Evolutionary conservation across 2,329 filamentous ascomycete genomes (phyloP).

Genomic region (Aspergillus ochraceus): DNA sequence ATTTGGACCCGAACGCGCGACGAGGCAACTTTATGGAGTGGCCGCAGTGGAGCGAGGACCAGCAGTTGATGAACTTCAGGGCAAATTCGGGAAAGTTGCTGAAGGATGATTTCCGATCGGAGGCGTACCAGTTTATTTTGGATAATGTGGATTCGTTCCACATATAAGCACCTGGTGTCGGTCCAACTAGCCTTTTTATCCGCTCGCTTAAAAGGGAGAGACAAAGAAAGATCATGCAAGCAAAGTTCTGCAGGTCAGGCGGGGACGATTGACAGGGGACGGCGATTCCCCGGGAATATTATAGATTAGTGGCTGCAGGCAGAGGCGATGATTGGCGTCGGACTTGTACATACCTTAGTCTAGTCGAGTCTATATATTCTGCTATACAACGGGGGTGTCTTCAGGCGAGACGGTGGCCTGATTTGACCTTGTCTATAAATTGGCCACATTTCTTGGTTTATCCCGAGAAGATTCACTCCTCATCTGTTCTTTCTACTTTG

Average conservation of each 20-base stretch:
- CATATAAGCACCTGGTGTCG: constrained; percentile 17
- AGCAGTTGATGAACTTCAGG: constrained; percentile 54
- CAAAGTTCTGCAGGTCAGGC: background rate
- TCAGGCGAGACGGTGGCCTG: background rate
- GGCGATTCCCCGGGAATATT: background rate
- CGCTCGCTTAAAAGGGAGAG: no score
- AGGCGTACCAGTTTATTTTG: constrained; percentile 44
- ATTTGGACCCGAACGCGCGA: constrained; percentile 66
- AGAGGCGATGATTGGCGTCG: background rate
- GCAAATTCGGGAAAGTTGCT: constrained; percentile 39
- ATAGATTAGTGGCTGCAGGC: background rate
- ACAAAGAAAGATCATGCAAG: background rate
- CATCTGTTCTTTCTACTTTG: background rate
- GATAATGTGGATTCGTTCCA: constrained; percentile 23
- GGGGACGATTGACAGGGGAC: background rate
- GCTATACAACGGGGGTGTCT: background rate
- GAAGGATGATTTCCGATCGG: constrained; percentile 51
- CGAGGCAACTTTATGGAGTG: constrained; percentile 46
- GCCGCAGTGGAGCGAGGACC: constrained; percentile 55
- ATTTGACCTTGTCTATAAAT: background rate
- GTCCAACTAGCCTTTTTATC: background rate
- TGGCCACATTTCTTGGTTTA: background rate
- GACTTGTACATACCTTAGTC: background rate
- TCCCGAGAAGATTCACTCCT: no score
- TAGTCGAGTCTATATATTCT: background rate